A percentile compares a stretch with the other conserved stretches of the same genome.
These are phyloP conservation scores for Leishmania aethiopica DNA, from an alignment of 208 protist genomes.

Conservation along the genomic window DNA sequence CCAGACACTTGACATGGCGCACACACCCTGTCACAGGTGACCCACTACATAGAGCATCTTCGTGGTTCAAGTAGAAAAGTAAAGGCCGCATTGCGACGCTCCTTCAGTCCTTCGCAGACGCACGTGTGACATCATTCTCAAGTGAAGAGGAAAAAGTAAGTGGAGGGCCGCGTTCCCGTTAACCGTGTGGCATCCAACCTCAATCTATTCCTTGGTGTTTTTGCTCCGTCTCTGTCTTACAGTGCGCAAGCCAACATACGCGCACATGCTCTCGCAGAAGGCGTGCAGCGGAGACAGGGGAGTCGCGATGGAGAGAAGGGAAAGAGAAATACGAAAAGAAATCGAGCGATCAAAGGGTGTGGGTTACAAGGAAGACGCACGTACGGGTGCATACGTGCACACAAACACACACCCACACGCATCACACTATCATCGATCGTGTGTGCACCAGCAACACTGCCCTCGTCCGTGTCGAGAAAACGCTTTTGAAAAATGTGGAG, in stretches of 20 bases:
- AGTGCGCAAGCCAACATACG: not conserved
- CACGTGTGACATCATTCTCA: not conserved
- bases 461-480: not conserved
- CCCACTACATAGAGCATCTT: not conserved
- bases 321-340: not conserved
- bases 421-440: not conserved
- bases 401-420: not conserved
- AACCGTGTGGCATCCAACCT: not conserved
- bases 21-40: not conserved
- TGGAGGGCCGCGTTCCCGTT: not conserved
- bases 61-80: not conserved
- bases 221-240: not conserved
- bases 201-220: not conserved
- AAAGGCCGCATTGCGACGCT: not conserved
- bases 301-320: not conserved
- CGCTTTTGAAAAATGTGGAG: not conserved
- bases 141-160: not conserved
- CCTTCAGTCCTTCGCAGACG: not conserved
- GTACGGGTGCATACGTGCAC: not conserved
- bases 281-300: not conserved
- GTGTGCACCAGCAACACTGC: not conserved
- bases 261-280: not conserved
- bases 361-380: not conserved
- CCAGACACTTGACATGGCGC: constrained; percentile 6
- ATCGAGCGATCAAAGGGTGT: not conserved